Base-by-base conservation (phyloP, 1,284 basidiomycete genomes). In the Leucocoprinus gongylophorus region DNA sequence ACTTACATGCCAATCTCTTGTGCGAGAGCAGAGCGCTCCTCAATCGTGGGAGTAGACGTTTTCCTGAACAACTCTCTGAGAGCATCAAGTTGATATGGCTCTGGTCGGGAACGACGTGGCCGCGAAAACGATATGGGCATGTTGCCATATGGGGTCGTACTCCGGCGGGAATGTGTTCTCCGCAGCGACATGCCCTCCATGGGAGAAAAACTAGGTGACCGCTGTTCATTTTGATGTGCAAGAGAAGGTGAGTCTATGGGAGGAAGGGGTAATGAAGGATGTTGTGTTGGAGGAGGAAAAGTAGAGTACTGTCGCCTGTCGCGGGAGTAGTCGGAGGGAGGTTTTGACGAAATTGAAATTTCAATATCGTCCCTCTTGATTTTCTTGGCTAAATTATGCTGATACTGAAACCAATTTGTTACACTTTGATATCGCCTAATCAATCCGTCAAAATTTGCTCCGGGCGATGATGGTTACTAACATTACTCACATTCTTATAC, bases 351-450 rank as follows among this genome's bases (percentile, higher is more conserved):
- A 53, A 60, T 54, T 49, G 56, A 52, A 38, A 62, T 61, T 20
- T 71, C 71, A 29, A 62, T 59, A 30, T 71, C 66, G 53, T 77
- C 81, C 56, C 84, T 81, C 57, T 71, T 75, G 58, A 76, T 78
- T 67, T 81, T 85, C 70, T 80, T 85, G 38, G 81, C 79, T 59
- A 83, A 75, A 63, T 81, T 85, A 61, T 82, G 82, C 64, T 88
- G 85, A 62, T 88, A 87, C 72, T 88, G 85, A 66, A 89, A 88
- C 87, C 86, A 88, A 63, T 88, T 88, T 2, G 82, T 86, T 55
- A 89, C 80, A 54, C 80, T 85, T 67, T 85, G 80, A 67, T 84
- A 77, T 57, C 78, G 81, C 84, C 85, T 88, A 59, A 46, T 56
- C 62, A 61, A 50, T 54, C 57, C 56, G 59, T 56, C 57, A 58